These are phyloP conservation scores for Sisymbrium altissimum DNA, from an alignment of 345 rosid genomes.

Conservation along the genomic window DNA sequence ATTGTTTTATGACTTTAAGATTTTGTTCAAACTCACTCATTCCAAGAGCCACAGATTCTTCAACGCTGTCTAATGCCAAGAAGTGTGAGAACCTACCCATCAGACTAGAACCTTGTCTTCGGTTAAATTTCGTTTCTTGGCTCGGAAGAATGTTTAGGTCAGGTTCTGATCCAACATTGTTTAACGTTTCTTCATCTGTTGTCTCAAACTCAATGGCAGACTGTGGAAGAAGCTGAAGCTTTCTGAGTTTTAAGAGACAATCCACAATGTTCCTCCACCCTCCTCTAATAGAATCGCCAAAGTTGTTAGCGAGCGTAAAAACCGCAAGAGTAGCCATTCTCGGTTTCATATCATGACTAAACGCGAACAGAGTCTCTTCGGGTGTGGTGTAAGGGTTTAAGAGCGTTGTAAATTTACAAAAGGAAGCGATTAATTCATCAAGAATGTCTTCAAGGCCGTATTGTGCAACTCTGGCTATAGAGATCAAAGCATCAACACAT, in stretches of 20 bases:
- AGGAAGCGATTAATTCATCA: conserved; percentile 79
- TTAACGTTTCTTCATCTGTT: conserved; percentile 24
- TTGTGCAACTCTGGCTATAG: conserved; percentile 77
- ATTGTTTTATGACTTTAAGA: conserved; percentile 75
- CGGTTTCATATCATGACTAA: conserved; percentile 81
- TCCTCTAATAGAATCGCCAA: conserved; percentile 72
- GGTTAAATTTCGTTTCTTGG: conserved; percentile 43
- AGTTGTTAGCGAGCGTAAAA: conserved; percentile 76
- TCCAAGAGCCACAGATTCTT: conserved; percentile 72
- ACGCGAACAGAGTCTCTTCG: conserved; percentile 80
- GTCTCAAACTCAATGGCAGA: conserved; percentile 57
- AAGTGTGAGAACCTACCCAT: conserved; percentile 69
- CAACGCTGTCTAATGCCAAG: conserved; percentile 66
- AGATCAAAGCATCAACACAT: conserved; percentile 82
- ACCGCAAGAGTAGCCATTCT: conserved; percentile 90
- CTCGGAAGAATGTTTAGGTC: conserved; percentile 33
- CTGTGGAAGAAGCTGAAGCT: conserved; percentile 84
- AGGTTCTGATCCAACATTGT: conserved; percentile 43
- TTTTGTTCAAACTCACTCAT: conserved; percentile 89
- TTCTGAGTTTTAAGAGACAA: conserved; percentile 78
- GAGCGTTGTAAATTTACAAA: conserved; percentile 78
- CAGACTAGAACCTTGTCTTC: conserved; percentile 38
- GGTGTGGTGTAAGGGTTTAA: conserved; percentile 85
- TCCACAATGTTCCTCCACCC: conserved; percentile 94
- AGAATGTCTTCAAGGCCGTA: conserved; percentile 78